Base-by-base conservation (phyloP, 345 rosid genomes). In the Jatropha curcas region DNA sequence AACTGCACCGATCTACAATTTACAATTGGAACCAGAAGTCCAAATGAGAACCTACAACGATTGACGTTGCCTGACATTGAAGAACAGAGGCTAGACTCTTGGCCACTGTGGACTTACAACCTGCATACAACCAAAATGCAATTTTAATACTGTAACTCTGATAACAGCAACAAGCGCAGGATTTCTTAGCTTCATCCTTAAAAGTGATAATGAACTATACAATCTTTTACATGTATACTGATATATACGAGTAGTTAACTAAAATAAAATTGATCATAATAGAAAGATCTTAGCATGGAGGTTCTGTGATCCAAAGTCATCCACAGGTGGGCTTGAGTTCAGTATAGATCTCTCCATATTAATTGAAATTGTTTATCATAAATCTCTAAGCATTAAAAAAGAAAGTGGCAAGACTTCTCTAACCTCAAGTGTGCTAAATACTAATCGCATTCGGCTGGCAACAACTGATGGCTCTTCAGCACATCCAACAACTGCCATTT, bases 21-120 rank as follows among this genome's bases (percentile, higher is more conserved):
- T 48, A 17, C 22, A 45, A 48, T 1, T 71, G 28, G 43, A 43
- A 41, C 27, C 27, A 56, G 7, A 34, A 64, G n/a, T 52, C 22
- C 24, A 25, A 74, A 6, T 0, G 61, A 63, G 71, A 63, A 66
- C 30, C 25, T 9, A 27, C 16, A 66, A 48, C 66, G 48, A 22
- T 4, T n/a, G 31, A 4, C 56, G 24, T 28, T 65, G 28, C 1
- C 16, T 0, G 5, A 1, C 13, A 35, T 52, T 69, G 73, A 39
- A 61, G 78, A 39, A 28, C 43, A n/a, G 19, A 3, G 17, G 39
- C 83, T 84, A 93, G 51, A 84, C 91, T 71, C 75, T 86, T 66
- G 96, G 98, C 97, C 98, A 92, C 41, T 94, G 97, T 65, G 93
- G 98, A 83, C 97, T 88, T 71, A 94, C 98, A 20, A 86, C 92